Conservation (phyloP, 208 protist species). For the Crithidia sp. region DNA sequence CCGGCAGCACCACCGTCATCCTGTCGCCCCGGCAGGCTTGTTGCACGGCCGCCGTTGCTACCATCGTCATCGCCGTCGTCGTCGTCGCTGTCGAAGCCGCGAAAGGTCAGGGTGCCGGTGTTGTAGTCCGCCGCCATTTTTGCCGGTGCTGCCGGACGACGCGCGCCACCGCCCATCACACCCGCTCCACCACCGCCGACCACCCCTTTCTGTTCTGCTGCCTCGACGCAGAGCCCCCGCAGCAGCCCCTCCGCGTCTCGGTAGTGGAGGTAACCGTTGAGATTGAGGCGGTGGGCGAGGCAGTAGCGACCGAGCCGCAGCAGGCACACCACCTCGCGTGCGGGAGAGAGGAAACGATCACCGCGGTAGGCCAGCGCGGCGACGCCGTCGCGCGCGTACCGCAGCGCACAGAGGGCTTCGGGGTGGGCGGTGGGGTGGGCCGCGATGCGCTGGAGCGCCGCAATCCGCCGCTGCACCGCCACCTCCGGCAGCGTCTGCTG, state of each 20-base stretch:
- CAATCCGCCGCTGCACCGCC: slow-evolving; percentile 32
- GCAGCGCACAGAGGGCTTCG: slow-evolving; percentile 58
- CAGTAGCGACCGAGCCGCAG: slow-evolving; percentile 65
- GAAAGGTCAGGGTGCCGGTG: slow-evolving; percentile 77
- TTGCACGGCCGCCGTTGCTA: too few relatives aligned
- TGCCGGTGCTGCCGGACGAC: slow-evolving; percentile 3
- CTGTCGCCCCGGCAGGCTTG: too few relatives aligned
- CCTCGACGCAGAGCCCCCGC: slow-evolving; percentile 20
- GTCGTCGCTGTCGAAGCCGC: slow-evolving; percentile 58
- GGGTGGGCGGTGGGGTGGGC: slow-evolving; percentile 61
- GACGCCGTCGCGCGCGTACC: slow-evolving; percentile 59
- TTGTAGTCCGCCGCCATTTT: slow-evolving; percentile 72
- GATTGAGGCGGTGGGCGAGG: slow-evolving; percentile 46
- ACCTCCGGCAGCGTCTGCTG: slow-evolving; percentile 22
- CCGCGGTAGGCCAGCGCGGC: slow-evolving; percentile 41
- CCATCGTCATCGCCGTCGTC: slow-evolving; percentile 37
- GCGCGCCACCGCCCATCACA: neutral
- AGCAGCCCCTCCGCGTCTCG: slow-evolving; percentile 54
- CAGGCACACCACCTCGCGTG: slow-evolving; percentile 52
- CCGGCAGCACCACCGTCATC: too few relatives aligned
- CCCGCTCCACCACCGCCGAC: neutral
- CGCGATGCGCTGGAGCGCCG: slow-evolving; percentile 39
- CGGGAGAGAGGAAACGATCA: slow-evolving; percentile 43
- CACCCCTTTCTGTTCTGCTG: neutral
- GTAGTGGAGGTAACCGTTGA: slow-evolving; percentile 61